phyloP scores from a whole-genome alignment of 2,329 filamentous ascomycete species.

The Blastomyces silverae region DNA sequence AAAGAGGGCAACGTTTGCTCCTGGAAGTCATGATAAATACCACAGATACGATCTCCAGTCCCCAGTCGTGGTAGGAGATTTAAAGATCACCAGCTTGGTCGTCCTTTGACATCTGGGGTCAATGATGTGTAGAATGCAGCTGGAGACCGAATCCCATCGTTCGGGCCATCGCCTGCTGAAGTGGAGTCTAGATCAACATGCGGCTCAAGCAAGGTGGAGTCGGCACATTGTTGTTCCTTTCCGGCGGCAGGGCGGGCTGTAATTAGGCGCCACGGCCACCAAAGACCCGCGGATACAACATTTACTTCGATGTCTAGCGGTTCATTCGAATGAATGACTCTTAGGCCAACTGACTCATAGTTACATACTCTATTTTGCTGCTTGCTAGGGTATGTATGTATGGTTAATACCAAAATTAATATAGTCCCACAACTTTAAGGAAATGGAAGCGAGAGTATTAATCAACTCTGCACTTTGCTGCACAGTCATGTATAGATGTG shows the following conservation, averaged over 20 bases:
- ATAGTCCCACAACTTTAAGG: not conserved
- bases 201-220: not conserved
- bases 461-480: not conserved
- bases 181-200: constrained; percentile 13
- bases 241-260: not conserved
- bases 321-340: too few relatives aligned
- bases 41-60: constrained; percentile 5
- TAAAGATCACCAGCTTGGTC: not conserved
- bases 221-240: constrained; percentile 8
- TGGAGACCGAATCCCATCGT: not conserved
- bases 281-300: not conserved
- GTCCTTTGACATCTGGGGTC: not conserved
- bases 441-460: not conserved
- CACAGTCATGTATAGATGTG: not conserved
- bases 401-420: too few relatives aligned
- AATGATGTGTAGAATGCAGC: not conserved
- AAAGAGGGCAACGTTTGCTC: not conserved
- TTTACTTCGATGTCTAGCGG: too few relatives aligned
- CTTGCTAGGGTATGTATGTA: too few relatives aligned
- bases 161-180: not conserved
- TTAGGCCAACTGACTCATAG: too few relatives aligned
- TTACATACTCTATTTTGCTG: too few relatives aligned
- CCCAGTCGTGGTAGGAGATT: not conserved
- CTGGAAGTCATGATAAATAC: constrained; percentile 11
- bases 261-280: not conserved